Evolutionary conservation across 306 rosid genomes (phyloP), one percentile per base, ranked within the genome.

Genomic region (Quercus robur): DNA sequence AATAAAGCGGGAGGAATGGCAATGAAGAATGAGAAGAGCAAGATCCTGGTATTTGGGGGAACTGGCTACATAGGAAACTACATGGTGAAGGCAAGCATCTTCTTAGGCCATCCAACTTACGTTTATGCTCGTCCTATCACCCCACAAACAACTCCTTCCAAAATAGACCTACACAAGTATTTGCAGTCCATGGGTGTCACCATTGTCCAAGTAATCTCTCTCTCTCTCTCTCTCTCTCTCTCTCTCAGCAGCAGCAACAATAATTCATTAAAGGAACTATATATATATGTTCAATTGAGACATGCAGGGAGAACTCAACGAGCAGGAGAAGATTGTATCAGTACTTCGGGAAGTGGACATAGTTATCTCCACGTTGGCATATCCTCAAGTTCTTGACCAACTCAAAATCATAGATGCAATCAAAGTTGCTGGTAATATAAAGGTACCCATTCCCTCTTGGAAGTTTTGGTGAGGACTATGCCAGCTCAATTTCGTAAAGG

Each of bases 1-100:
- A 35, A 35, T 35, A 35, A 35, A 35, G 41, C 0, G 2, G 2
- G 28, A 25, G 20, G 20, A 77, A 21, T n/a, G 3, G 20, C 26
- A 35, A 77, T 80, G 87, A 85, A 77, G 63, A 49, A 11, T 1
- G 51, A 52, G 56, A 75, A 46, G 71, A 78, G 70, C 51, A 85
- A 41, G 41, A 78, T 87, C 28, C 49, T 85, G 14, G 21, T 82
- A 26, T 77, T 87, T 71, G 91, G 91, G 6, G 91, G 88, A 87
- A 85, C 76, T 18, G 88, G 91, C 6, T 87, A 87, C 80, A 57
- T 87, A 1, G 91, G 91, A 1, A 75, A 81, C 23, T 56, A 83
- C 9, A 66, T 87, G 62, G 89, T 85, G 78, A 83, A 75, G 70
- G 89, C 89, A 77, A 87, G 89, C 64, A 20, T 80, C 0, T 12